Percentiles rank a stretch among this genome's conserved stretches.
Evolutionary conservation across 2,329 filamentous ascomycete species (phyloP).

Genomic region (Thyridium curvatum): DNA sequence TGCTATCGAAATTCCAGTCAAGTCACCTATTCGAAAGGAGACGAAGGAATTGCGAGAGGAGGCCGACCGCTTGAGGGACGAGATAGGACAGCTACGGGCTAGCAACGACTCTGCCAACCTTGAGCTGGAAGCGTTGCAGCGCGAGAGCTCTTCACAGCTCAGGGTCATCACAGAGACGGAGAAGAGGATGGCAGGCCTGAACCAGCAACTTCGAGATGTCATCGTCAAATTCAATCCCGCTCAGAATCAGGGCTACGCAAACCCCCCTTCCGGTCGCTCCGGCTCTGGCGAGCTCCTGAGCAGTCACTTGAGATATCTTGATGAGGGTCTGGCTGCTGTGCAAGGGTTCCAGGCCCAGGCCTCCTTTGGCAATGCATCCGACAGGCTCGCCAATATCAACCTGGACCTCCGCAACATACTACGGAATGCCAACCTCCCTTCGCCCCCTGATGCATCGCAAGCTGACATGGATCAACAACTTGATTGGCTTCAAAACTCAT

Average conservation of each 20-base stretch:
- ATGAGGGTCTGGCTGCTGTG: constrained; percentile 57
- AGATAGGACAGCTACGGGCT: constrained; percentile 21
- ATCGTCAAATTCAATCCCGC: constrained; percentile 58
- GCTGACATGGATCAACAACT: constrained; percentile 61
- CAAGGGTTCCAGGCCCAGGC: constrained; percentile 29
- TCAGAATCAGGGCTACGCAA: constrained; percentile 38
- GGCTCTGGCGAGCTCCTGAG: constrained; percentile 41
- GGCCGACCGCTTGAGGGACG: constrained; percentile 21
- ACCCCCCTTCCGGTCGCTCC: constrained; percentile 30
- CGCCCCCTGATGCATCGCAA: constrained; percentile 51
- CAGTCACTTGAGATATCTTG: constrained; percentile 64
- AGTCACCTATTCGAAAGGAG: constrained; percentile 50
- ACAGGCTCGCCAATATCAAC: constrained; percentile 57
- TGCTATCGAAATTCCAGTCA: constrained; percentile 50
- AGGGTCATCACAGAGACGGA: constrained; percentile 56
- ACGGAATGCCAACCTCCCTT: constrained; percentile 40
- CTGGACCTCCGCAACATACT: constrained; percentile 56
- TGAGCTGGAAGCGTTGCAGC: constrained; percentile 28
- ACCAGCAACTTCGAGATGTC: constrained; percentile 58
- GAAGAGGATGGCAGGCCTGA: constrained; percentile 60
- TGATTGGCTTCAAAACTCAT: constrained; percentile 57
- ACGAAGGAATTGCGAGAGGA: constrained; percentile 43
- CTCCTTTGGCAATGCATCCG: constrained; percentile 14
- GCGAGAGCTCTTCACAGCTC: constrained; percentile 29
- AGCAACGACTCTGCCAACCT: constrained; percentile 24